Conservation (phyloP, 2,329 filamentous ascomycete species). For the Geosmithia putterillii region DNA sequence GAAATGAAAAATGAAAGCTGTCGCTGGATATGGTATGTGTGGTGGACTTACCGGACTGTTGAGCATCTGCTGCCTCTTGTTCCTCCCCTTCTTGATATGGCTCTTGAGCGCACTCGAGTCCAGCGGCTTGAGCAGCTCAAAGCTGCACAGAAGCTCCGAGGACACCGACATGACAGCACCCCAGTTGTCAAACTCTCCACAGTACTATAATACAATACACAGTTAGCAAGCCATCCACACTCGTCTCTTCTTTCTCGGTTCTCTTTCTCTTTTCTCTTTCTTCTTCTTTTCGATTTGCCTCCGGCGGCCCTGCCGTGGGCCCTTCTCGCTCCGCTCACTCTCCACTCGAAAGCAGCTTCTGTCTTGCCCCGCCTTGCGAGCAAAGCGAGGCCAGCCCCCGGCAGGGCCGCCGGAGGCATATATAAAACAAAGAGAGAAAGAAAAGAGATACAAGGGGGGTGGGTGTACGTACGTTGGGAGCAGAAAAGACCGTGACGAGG, state of each 20-base stretch:
- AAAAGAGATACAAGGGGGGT: no score
- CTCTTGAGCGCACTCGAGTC: conserved; percentile 95
- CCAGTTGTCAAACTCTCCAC: conserved; percentile 98
- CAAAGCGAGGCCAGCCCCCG: no score
- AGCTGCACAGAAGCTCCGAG: conserved; percentile 84
- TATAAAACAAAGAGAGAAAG: no score
- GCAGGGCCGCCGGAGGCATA: no score
- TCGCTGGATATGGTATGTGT: background rate
- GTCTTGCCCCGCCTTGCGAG: no score
- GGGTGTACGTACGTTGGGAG: conserved; percentile 70
- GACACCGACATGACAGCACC: conserved; percentile 98
- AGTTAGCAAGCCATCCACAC: conserved; percentile 11
- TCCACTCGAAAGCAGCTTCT: no score
- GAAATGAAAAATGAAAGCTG: conserved; percentile 2
- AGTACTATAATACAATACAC: conserved; percentile 59
- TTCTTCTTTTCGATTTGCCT: no score
- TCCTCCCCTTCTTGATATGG: conserved; percentile 96
- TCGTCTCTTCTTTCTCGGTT: background rate
- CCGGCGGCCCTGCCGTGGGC: no score
- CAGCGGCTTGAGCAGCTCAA: conserved; percentile 89
- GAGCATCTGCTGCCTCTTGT: conserved; percentile 86
- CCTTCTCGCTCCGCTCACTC: no score
- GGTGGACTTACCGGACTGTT: conserved; percentile 75
- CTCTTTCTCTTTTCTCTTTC: background rate
- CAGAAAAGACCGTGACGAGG: conserved; percentile 92